These are phyloP conservation scores for Cladosporium sp. DNA, from an alignment of 2,329 filamentous ascomycete genomes.

Conservation along the genomic window DNA sequence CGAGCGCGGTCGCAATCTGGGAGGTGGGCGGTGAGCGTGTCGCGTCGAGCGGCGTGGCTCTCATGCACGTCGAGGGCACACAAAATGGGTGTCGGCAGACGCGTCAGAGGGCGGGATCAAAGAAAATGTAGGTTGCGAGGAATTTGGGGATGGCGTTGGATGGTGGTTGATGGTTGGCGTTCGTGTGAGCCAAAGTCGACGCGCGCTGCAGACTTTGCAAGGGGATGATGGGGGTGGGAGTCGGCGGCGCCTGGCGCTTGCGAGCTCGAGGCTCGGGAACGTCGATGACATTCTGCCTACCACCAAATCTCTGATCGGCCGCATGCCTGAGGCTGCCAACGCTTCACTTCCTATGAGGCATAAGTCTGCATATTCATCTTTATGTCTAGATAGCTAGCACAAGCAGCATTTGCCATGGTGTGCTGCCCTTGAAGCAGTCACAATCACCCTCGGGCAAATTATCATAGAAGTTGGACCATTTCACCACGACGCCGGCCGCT, in stretches of 20 bases:
- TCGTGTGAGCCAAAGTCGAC: background rate
- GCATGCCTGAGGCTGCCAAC: background rate
- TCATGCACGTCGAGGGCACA: conserved; percentile 13
- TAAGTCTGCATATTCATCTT: background rate
- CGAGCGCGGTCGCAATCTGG: background rate
- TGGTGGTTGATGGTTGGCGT: conserved; percentile 14
- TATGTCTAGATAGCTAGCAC: background rate
- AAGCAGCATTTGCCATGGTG: background rate
- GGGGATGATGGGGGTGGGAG: background rate
- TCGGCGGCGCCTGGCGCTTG: background rate
- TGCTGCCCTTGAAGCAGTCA: too few species aligned
- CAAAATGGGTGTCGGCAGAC: conserved; percentile 19
- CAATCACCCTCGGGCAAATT: too few species aligned
- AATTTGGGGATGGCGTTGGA: conserved; percentile 14
- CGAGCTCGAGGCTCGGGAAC: too few species aligned
- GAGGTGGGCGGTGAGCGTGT: background rate
- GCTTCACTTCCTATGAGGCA: background rate
- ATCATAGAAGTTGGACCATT: too few species aligned
- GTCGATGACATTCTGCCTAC: too few species aligned
- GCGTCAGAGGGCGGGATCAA: conserved; percentile 1
- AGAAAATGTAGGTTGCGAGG: background rate
- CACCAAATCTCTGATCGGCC: too few species aligned
- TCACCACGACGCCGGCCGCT: too few species aligned
- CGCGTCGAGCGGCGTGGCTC: conserved; percentile 16
- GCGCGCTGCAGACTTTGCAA: background rate